A percentile compares a stretch with the other conserved stretches of the same genome.
Conservation (phyloP, 176 grass and related monocot species). For the Ananas comosus region DNA sequence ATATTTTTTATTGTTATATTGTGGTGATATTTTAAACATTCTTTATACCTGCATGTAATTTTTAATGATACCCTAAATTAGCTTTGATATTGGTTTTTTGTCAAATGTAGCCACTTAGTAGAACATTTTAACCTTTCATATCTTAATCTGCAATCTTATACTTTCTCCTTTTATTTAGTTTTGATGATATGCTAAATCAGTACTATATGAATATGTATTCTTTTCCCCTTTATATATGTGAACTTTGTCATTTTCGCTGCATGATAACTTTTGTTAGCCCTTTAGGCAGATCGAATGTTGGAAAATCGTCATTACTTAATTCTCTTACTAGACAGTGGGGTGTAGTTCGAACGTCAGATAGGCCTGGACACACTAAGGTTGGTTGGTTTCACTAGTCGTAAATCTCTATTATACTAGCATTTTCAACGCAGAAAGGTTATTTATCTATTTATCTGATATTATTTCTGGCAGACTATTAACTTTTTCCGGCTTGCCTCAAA, state of each 20-base stretch:
- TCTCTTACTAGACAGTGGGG: constrained; percentile 96
- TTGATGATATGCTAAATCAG: neutral
- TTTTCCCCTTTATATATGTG: neutral
- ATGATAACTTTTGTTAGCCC: neutral
- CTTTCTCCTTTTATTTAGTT: neutral
- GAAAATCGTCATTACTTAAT: constrained; percentile 87
- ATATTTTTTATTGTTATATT: too few species aligned
- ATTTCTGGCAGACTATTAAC: constrained; percentile 61
- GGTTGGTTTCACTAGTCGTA: constrained; percentile 1
- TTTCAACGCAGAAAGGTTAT: neutral
- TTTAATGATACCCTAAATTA: neutral
- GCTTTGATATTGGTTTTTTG: neutral
- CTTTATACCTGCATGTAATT: neutral
- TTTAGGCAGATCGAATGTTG: constrained; percentile 88
- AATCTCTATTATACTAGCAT: neutral
- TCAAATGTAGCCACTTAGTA: neutral
- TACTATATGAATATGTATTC: neutral
- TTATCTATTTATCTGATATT: neutral
- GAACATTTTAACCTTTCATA: neutral
- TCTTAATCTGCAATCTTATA: neutral
- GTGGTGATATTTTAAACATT: too few species aligned
- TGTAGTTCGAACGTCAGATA: constrained; percentile 90
- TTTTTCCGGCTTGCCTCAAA: constrained; percentile 87
- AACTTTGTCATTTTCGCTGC: neutral
- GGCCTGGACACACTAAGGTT: constrained; percentile 95